phyloP scores from a whole-genome alignment of 306 rosid species.

The Cicer chorassanicum region DNA sequence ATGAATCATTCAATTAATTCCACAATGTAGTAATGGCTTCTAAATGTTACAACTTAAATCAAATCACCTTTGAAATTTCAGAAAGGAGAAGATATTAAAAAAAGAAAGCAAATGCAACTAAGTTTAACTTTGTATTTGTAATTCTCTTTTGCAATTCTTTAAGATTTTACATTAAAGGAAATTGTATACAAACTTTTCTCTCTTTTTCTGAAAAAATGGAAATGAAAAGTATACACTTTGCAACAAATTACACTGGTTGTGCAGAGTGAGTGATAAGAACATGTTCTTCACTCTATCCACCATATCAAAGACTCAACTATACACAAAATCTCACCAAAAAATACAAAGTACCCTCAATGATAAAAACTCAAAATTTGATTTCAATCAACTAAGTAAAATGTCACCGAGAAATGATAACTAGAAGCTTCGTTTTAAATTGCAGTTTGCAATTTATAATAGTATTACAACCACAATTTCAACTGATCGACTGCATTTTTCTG shows the following conservation, averaged over 20 bases:
- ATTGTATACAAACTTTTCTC: constrained; percentile 52
- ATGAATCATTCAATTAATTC: constrained; percentile 1
- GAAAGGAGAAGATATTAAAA: neutral
- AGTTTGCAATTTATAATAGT: too few relatives aligned
- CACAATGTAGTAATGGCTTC: constrained; percentile 21
- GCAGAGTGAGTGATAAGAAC: constrained; percentile 50
- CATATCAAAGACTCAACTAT: constrained; percentile 55
- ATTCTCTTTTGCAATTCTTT: constrained; percentile 41
- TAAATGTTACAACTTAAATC: neutral
- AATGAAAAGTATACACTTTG: constrained; percentile 47
- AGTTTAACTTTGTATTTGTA: constrained; percentile 14
- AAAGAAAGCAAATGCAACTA: constrained; percentile 32
- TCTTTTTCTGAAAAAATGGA: constrained; percentile 34
- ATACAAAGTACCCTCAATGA: constrained; percentile 28
- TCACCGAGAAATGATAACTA: constrained; percentile 40
- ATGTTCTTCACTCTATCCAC: constrained; percentile 47
- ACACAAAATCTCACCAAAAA: constrained; percentile 58
- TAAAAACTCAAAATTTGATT: constrained; percentile 42
- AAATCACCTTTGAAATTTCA: neutral
- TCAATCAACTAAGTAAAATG: constrained; percentile 43
- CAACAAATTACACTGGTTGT: constrained; percentile 43
- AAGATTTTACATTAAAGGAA: constrained; percentile 42
- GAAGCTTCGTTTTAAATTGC: constrained; percentile 24
- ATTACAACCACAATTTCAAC: too few relatives aligned
- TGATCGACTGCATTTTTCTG: too few relatives aligned